A percentile compares a stretch with the other conserved stretches of the same genome.
Conservation (phyloP, 1,139 yeast genomes). For the Magnusiomyces clavatus region DNA sequence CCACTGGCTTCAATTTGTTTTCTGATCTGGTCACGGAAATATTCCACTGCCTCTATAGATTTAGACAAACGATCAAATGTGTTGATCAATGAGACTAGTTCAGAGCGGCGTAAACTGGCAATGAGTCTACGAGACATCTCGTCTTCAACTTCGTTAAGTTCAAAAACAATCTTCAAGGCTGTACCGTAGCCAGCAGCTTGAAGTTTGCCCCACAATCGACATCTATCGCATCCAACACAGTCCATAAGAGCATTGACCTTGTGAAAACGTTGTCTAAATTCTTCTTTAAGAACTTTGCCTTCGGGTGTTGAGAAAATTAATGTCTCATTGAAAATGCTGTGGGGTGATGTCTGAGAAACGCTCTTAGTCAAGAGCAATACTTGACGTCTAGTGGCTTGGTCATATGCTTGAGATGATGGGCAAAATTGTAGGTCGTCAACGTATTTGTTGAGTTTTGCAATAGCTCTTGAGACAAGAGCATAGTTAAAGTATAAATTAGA, state of each 20-base stretch:
- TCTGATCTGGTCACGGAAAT: constrained; percentile 51
- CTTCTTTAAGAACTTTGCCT: constrained; percentile 53
- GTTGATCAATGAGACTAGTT: constrained; percentile 81
- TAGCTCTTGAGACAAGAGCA: constrained; percentile 75
- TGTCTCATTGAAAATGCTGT: constrained; percentile 44
- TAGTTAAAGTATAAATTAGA: constrained; percentile 89
- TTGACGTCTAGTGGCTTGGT: constrained; percentile 40
- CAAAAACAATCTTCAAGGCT: constrained; percentile 82
- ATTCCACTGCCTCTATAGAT: constrained; percentile 66
- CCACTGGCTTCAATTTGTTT: neutral
- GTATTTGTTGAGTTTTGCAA: constrained; percentile 53
- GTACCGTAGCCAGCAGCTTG: constrained; percentile 98
- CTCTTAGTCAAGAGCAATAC: constrained; percentile 34
- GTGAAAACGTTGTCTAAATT: constrained; percentile 75
- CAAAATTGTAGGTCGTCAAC: constrained; percentile 45
- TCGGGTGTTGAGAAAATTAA: constrained; percentile 42
- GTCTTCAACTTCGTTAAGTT: constrained; percentile 47
- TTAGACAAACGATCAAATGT: constrained; percentile 88
- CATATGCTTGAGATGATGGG: constrained; percentile 39
- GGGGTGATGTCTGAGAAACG: constrained; percentile 18
- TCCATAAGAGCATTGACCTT: constrained; percentile 93
- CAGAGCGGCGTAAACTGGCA: constrained; percentile 62
- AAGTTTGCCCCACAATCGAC: constrained; percentile 95
- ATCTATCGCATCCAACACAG: constrained; percentile 96
- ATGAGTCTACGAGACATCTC: constrained; percentile 30